These are phyloP conservation scores for Carpinus viminea DNA, from an alignment of 306 rosid species.

Conservation along the genomic window DNA sequence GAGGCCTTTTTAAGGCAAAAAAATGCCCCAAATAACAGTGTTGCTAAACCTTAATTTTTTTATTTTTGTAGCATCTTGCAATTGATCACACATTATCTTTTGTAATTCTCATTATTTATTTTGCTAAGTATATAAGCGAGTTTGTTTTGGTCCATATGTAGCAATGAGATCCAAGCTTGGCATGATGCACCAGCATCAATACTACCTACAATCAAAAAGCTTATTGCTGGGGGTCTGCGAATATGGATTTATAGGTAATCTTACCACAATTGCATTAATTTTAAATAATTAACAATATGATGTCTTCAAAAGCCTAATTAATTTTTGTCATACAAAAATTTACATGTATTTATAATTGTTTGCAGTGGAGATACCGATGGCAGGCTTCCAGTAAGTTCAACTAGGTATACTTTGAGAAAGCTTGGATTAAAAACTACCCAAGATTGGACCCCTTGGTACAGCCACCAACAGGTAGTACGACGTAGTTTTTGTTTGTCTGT, in stretches of 20 bases:
- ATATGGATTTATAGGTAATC: constrained; percentile 77
- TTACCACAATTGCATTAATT: too few species aligned
- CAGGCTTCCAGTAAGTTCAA: constrained; percentile 49
- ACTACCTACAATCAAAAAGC: constrained; percentile 69
- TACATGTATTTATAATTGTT: neutral
- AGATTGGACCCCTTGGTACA: constrained; percentile 65
- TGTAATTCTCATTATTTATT: too few species aligned
- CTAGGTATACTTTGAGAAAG: constrained; percentile 48
- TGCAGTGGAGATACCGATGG: constrained; percentile 57
- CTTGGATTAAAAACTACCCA: constrained; percentile 34
- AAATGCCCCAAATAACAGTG: too few species aligned
- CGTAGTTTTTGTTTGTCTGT: neutral
- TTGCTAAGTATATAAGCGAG: too few species aligned
- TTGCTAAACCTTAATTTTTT: too few species aligned
- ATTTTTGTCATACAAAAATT: neutral
- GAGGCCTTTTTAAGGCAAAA: too few species aligned
- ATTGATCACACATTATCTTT: too few species aligned
- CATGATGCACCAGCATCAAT: constrained; percentile 59
- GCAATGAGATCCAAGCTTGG: constrained; percentile 56
- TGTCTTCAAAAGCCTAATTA: neutral
- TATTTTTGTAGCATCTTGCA: too few species aligned
- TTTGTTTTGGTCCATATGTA: constrained; percentile 1
- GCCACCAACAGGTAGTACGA: constrained; percentile 33
- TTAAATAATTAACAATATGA: neutral
- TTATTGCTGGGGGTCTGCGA: constrained; percentile 67